Evolutionary conservation across 1,139 yeast species (phyloP).

Genomic region (Saccharomyces hybrid): DNA sequence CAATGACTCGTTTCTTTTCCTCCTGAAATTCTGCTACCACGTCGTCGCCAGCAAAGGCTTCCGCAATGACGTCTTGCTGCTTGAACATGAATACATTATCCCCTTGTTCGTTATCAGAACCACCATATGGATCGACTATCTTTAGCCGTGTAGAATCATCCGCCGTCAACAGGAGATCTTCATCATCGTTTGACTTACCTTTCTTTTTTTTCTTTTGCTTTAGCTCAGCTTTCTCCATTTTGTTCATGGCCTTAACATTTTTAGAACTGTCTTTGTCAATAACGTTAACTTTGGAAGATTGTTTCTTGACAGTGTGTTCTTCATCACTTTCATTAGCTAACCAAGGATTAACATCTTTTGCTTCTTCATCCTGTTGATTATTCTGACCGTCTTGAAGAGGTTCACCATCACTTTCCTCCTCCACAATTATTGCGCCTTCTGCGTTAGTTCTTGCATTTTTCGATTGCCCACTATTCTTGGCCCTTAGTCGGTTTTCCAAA

Average conservation of each 20-base stretch:
- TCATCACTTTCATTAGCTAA: constrained; percentile 35
- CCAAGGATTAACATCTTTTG: constrained; percentile 60
- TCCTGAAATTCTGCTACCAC: constrained; percentile 66
- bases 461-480: constrained; percentile 8
- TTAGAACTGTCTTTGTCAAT: constrained; percentile 54
- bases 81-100: constrained; percentile 43
- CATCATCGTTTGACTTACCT: constrained; percentile 11
- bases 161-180: constrained; percentile 24
- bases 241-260: constrained; percentile 37
- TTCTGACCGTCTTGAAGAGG: constrained; percentile 5
- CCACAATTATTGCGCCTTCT: constrained; percentile 5
- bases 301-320: constrained; percentile 30
- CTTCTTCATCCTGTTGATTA: constrained; percentile 5
- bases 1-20: constrained; percentile 60
- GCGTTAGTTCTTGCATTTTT: constrained; percentile 1
- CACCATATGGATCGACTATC: constrained; percentile 40
- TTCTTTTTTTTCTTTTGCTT: constrained; percentile 24
- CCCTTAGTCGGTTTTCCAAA: constrained; percentile 36
- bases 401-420: constrained; percentile 6
- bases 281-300: constrained; percentile 46
- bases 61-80: constrained; percentile 74
- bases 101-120: constrained; percentile 34
- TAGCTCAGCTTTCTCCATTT: constrained; percentile 43
- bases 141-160: constrained; percentile 29
- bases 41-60: constrained; percentile 97